Percentiles rank a stretch among this genome's conserved stretches.
These are phyloP conservation scores for Ganoderma resinaceum DNA, from an alignment of 1,284 basidiomycete genomes.

Conservation along the genomic window DNA sequence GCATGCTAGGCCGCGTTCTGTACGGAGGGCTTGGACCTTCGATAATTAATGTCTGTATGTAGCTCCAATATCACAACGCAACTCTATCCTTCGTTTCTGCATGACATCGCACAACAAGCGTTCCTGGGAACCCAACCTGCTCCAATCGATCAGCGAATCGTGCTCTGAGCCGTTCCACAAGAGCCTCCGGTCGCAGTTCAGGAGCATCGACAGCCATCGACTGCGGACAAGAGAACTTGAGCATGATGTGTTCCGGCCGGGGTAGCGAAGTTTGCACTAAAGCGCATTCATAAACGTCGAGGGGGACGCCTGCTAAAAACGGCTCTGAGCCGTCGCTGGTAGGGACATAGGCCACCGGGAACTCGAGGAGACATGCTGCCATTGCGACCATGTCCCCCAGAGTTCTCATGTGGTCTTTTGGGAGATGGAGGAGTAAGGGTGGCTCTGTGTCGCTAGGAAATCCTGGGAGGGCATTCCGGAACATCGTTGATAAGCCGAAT, in stretches of 20 bases:
- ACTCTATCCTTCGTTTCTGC: slow-evolving; percentile 36
- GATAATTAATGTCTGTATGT: no score
- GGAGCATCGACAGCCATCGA: slow-evolving; percentile 29
- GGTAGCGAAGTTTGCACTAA: slow-evolving; percentile 19
- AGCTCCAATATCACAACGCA: slow-evolving; percentile 32
- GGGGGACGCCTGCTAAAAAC: slow-evolving; percentile 49
- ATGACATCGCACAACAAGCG: slow-evolving; percentile 27
- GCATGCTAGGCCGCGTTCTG: background rate
- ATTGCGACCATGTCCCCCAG: slow-evolving; percentile 49
- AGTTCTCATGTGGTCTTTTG: slow-evolving; percentile 8
- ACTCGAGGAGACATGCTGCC: slow-evolving; percentile 62
- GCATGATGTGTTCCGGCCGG: slow-evolving; percentile 36
- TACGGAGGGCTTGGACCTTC: background rate
- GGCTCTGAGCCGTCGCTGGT: slow-evolving; percentile 37
- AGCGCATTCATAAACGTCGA: slow-evolving; percentile 56
- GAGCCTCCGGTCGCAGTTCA: slow-evolving; percentile 29
- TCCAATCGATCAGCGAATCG: slow-evolving; percentile 26
- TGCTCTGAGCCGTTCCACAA: slow-evolving; percentile 25
- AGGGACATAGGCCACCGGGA: slow-evolving; percentile 64
- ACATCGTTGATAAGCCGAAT: background rate
- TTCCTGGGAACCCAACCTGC: slow-evolving; percentile 14
- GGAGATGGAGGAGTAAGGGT: background rate
- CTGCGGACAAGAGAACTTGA: slow-evolving; percentile 52
- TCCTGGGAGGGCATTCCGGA: background rate
- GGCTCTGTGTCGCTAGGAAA: background rate